A percentile compares a stretch with the other conserved stretches of the same genome.
These are phyloP conservation scores for Fonsecaea pugnacius DNA, from an alignment of 2,329 filamentous ascomycete species.

Conservation along the genomic window DNA sequence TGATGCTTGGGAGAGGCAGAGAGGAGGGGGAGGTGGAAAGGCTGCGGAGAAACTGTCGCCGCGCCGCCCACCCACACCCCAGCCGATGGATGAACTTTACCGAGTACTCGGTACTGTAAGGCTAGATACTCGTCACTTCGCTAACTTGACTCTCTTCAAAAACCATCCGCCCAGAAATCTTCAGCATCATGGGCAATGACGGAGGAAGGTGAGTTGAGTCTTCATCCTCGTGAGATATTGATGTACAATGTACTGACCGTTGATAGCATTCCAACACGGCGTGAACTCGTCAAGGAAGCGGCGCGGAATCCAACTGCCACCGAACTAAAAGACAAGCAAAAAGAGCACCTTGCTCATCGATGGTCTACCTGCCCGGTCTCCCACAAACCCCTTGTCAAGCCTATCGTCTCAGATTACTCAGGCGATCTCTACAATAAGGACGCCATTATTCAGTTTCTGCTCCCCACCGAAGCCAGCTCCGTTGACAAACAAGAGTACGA, in stretches of 20 bases:
- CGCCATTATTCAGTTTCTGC: conserved; percentile 72
- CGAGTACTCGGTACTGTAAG: no score
- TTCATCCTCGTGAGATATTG: neutral
- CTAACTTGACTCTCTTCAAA: neutral
- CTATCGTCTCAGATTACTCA: conserved; percentile 80
- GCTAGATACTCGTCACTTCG: neutral
- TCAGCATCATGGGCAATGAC: conserved; percentile 78
- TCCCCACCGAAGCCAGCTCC: conserved; percentile 60
- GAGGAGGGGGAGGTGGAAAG: neutral
- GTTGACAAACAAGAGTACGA: conserved; percentile 65
- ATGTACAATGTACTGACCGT: conserved; percentile 18
- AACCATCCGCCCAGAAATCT: neutral
- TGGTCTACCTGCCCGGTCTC: conserved; percentile 92
- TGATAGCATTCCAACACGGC: conserved; percentile 81
- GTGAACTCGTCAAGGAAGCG: conserved; percentile 93
- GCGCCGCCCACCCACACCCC: neutral
- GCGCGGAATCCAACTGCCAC: conserved; percentile 79
- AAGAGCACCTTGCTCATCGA: conserved; percentile 81
- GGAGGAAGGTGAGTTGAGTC: conserved; percentile 68
- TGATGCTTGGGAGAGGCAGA: neutral
- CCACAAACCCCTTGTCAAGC: conserved; percentile 70
- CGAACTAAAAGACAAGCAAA: conserved; percentile 84
- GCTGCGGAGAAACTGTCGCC: conserved; percentile 7
- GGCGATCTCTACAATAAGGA: conserved; percentile 96
- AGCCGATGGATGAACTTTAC: no score